Conservation (phyloP, 2,329 filamentous ascomycete genomes). For the Colletotrichum tropicale region DNA sequence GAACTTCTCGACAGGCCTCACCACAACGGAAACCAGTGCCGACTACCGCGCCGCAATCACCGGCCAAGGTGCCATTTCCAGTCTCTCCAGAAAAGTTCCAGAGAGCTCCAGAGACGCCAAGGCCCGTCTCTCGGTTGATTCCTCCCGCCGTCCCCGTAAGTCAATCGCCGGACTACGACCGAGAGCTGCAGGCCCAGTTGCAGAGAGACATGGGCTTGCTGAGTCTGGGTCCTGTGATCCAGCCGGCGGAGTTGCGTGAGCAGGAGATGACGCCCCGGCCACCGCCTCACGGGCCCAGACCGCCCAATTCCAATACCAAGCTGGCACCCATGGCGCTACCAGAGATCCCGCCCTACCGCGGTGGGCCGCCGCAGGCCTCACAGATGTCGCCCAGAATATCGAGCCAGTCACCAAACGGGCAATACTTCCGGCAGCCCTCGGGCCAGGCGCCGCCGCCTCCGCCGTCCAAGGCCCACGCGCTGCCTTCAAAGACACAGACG, state of each 20-base stretch:
- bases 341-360: slow-evolving; percentile 61
- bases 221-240: slow-evolving; percentile 48
- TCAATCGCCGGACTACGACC: slow-evolving; percentile 65
- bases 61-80: slow-evolving; percentile 65
- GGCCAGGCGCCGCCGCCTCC: slow-evolving; percentile 18
- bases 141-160: slow-evolving; percentile 47
- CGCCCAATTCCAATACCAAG: slow-evolving; percentile 42
- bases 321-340: slow-evolving; percentile 48
- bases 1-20: slow-evolving; percentile 61
- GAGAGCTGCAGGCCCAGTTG: slow-evolving; percentile 65
- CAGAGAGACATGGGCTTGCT: slow-evolving; percentile 65
- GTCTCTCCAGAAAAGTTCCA: slow-evolving; percentile 58
- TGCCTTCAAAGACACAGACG: slow-evolving; percentile 34
- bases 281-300: slow-evolving; percentile 31
- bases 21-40: slow-evolving; percentile 63
- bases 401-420: slow-evolving; percentile 22
- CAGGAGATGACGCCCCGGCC: slow-evolving; percentile 22
- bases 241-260: slow-evolving; percentile 14
- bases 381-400: slow-evolving; percentile 28
- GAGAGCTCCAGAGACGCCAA: slow-evolving; percentile 49
- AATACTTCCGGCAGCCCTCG: slow-evolving; percentile 21
- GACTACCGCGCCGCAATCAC: slow-evolving; percentile 46
- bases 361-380: slow-evolving; percentile 26
- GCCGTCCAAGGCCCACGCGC: slow-evolving; percentile 26
- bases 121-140: slow-evolving; percentile 47